Conservation (phyloP, 768 basidiomycete genomes). For the Tubosaeta sp. region DNA sequence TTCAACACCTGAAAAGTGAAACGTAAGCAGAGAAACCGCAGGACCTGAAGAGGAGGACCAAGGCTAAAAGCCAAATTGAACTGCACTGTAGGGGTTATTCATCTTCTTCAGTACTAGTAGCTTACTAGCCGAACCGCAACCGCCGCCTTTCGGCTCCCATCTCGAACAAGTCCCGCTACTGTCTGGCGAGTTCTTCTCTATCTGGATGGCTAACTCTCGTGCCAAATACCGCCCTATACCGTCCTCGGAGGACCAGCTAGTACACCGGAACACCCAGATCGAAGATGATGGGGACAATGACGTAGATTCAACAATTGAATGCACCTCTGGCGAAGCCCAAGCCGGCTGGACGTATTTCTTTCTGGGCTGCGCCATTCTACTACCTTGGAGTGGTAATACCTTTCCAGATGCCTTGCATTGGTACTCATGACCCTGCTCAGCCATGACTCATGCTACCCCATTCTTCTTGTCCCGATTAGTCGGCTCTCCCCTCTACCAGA, state of each 20-base stretch:
- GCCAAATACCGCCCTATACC: conserved; percentile 6
- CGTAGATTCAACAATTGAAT: conserved; percentile 23
- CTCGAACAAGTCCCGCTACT: not conserved
- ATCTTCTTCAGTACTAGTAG: too few relatives aligned
- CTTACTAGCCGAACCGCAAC: too few relatives aligned
- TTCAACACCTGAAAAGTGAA: too few relatives aligned
- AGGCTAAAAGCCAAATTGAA: too few relatives aligned
- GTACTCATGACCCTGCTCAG: conserved; percentile 35
- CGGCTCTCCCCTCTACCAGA: conserved; percentile 52
- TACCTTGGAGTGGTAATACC: conserved; percentile 85
- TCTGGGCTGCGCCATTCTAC: conserved; percentile 71
- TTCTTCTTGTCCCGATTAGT: conserved; percentile 72
- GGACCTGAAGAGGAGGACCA: too few relatives aligned
- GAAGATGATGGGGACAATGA: conserved; percentile 4
- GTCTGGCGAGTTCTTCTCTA: not conserved
- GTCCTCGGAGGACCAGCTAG: conserved; percentile 11
- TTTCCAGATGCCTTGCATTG: not conserved
- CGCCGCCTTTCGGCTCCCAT: too few relatives aligned
- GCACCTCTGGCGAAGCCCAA: conserved; percentile 33
- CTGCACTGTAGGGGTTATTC: too few relatives aligned
- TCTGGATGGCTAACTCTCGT: conserved; percentile 8
- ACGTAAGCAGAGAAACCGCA: too few relatives aligned
- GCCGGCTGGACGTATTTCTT: conserved; percentile 66
- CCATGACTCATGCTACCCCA: conserved; percentile 80
- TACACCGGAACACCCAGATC: not conserved